Conservation (phyloP, 176 grass and related monocot species). For the Thinopyrum elongatum region DNA sequence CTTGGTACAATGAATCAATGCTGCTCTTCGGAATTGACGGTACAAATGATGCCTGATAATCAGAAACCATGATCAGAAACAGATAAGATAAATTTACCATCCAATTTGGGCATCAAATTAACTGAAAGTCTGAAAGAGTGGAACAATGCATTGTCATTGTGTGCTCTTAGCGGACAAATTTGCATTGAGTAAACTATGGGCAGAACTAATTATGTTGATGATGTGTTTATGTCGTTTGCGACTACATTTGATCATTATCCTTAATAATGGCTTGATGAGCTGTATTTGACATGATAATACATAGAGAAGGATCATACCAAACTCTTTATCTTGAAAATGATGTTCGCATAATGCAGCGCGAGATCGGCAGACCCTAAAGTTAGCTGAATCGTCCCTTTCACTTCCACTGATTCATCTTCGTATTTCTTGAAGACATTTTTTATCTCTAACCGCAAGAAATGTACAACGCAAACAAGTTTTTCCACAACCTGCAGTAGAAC, state of each 20-base stretch:
- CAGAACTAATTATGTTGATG: not conserved
- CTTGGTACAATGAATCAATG: not conserved
- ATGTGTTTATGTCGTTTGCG: not conserved
- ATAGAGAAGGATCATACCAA: constrained; percentile 36
- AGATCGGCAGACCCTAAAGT: constrained; percentile 47
- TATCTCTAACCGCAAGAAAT: constrained; percentile 51
- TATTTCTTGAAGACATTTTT: constrained; percentile 33
- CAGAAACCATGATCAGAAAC: not conserved
- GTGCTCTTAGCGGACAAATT: not conserved
- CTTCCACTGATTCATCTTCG: constrained; percentile 21
- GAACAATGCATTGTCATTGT: not conserved
- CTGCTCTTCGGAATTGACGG: not conserved
- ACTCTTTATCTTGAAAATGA: constrained; percentile 48
- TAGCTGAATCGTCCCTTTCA: not conserved
- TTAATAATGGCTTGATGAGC: not conserved
- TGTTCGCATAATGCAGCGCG: constrained; percentile 60
- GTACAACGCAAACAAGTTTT: constrained; percentile 50
- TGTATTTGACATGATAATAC: not conserved
- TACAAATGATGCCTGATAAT: not conserved
- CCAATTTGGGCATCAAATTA: not conserved
- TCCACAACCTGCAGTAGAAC: constrained; percentile 50
- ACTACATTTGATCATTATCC: not conserved
- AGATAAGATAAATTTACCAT: not conserved
- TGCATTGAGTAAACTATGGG: not conserved
- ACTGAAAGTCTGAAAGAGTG: not conserved